Conservation (phyloP, 768 basidiomycete genomes). For the Podaxis rugospora region DNA sequence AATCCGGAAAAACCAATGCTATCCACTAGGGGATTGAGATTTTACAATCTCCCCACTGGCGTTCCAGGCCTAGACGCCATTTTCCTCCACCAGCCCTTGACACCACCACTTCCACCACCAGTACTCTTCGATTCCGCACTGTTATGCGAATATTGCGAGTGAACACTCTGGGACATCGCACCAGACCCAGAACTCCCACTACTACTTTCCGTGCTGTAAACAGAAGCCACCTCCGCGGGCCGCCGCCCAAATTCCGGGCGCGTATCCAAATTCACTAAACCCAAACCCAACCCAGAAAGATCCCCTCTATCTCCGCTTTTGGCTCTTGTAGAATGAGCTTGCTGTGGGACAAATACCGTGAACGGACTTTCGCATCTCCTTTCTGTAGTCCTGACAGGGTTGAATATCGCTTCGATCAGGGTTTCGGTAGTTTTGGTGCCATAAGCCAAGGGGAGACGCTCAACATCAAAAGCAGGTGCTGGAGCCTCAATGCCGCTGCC, state of each 20-base stretch:
- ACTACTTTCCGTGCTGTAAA: constrained; percentile 19
- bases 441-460: constrained; percentile 46
- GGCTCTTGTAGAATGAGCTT: neutral
- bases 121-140: constrained; percentile 3
- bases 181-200: constrained; percentile 18
- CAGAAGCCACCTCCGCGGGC: neutral
- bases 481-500: neutral
- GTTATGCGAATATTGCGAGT: neutral
- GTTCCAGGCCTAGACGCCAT: constrained; percentile 16
- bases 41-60: neutral
- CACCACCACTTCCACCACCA: neutral
- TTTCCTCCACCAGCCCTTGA: constrained; percentile 20
- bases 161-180: constrained; percentile 1
- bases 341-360: constrained; percentile 30
- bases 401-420: constrained; percentile 78
- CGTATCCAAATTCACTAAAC: constrained; percentile 5
- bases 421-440: constrained; percentile 65
- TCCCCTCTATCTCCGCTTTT: neutral
- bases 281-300: constrained; percentile 2
- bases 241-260: neutral
- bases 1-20: neutral
- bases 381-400: constrained; percentile 52
- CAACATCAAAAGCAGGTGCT: constrained; percentile 28
- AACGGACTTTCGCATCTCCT: constrained; percentile 35
- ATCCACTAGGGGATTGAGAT: neutral